Base-by-base conservation (phyloP, 2,329 filamentous ascomycete species). In the Mycogone perniciosa region DNA sequence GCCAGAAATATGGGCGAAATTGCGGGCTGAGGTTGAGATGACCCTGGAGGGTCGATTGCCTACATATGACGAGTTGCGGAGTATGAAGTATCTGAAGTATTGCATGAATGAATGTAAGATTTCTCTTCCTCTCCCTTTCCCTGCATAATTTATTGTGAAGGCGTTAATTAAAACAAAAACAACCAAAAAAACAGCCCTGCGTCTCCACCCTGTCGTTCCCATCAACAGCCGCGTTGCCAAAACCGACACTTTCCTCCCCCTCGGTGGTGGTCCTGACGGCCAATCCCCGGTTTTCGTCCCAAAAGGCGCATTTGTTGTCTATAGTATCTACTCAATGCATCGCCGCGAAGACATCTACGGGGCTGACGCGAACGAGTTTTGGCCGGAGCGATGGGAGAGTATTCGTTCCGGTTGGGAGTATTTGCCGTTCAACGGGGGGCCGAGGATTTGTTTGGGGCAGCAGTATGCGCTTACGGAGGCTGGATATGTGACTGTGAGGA, bases 301-400 rank as follows among this genome's bases (percentile, higher is more conserved):
- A 2, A 9, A 38, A n/a, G 35, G 35, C 6, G 35, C n/a, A 6
- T 20, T 11, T n/a, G 35, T 38, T 20, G 20, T 38, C 35, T 38
- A n/a, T 9, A 38, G 35, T 11, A 6, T 20, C 10, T 69, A 67
- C 52, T 60, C 62, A 7, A 56, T 73, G 41, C 67, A 70, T 9
- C 65, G 68, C 11, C 63, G 72, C 5, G 65, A 66, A 38, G 77
- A 80, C 48, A 86, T 90, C 60, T 91, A 86, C 86, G 86, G 86
- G 2, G 60, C 74, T 0, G 82, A 89, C 54, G 85, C 82, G 0
- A 81, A 87, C 7, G 75, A 81, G 4, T 93, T 90, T 68, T 71
- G 76, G 4, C 89, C 89, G 0, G 87, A 89, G 66, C 75, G 89
- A 20, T 95, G 88, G 88, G 75, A 76, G 11, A 50, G 53, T 43